A percentile compares a stretch with the other conserved stretches of the same genome.
Conservation (phyloP, 176 grass and related monocot genomes). For the Aegilops tauschii region DNA sequence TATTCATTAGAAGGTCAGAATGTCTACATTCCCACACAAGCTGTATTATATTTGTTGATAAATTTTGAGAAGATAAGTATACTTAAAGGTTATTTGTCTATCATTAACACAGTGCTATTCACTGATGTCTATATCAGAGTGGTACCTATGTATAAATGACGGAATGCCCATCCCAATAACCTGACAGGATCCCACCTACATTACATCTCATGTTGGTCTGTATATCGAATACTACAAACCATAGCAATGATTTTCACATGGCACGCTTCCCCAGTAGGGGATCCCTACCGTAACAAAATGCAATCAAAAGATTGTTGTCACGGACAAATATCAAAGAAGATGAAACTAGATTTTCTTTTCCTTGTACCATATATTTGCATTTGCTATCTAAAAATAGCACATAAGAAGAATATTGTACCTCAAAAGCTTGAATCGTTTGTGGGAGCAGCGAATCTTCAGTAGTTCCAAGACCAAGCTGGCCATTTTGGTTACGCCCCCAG, state of each 20-base stretch:
- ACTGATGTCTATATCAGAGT: constrained; percentile 3
- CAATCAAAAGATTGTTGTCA: not conserved
- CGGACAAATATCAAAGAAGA: not conserved
- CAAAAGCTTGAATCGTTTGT: constrained; percentile 93
- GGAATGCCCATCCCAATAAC: not conserved
- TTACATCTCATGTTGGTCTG: not conserved
- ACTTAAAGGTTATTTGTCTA: not conserved
- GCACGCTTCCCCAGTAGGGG: too few relatives aligned
- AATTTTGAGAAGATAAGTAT: not conserved
- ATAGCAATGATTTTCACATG: not conserved
- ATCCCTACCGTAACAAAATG: not conserved
- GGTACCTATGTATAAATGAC: not conserved
- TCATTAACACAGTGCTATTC: not conserved
- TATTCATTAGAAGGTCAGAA: not conserved
- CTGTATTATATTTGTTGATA: not conserved
- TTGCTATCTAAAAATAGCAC: not conserved
- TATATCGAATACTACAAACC: not conserved
- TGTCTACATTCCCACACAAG: constrained; percentile 22
- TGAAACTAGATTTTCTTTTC: not conserved
- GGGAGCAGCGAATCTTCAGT: constrained; percentile 90
- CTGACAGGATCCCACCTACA: not conserved
- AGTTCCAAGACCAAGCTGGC: constrained; percentile 95
- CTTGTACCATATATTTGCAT: not conserved
- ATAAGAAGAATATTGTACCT: constrained; percentile 46
- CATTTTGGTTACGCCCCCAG: constrained; percentile 98